phyloP scores from a whole-genome alignment of 2,329 filamentous ascomycete species.

The Aspergillus sp. region DNA sequence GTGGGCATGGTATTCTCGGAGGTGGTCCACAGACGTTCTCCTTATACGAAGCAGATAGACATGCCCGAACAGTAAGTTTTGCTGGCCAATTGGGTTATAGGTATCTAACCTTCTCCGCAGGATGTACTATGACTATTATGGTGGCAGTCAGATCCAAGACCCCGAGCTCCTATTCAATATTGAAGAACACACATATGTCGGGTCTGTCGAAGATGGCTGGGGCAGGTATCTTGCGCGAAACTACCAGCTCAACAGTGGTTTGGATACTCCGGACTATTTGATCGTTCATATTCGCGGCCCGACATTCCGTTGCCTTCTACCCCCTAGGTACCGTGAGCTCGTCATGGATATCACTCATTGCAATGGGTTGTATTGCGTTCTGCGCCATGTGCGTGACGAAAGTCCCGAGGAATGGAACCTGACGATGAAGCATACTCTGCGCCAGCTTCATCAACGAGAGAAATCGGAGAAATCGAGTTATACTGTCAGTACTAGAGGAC shows the following conservation, averaged over 20 bases:
- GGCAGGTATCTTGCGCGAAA: constrained; percentile 11
- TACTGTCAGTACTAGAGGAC: neutral
- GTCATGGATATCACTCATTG: constrained; percentile 5
- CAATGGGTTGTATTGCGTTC: constrained; percentile 12
- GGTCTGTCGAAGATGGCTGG: constrained; percentile 18
- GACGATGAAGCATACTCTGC: constrained; percentile 11
- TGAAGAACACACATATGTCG: constrained; percentile 13
- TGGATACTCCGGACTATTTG: neutral
- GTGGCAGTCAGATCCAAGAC: neutral
- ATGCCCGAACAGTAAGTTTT: constrained; percentile 7
- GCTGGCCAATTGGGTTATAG: neutral
- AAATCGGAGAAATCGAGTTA: too few relatives aligned
- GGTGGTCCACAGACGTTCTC: neutral
- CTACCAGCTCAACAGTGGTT: neutral
- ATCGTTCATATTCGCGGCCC: neutral
- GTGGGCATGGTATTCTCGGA: constrained; percentile 3
- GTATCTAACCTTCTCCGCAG: neutral
- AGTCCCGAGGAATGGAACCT: constrained; percentile 17
- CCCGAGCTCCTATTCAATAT: constrained; percentile 12
- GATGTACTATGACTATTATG: neutral
- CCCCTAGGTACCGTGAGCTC: constrained; percentile 16
- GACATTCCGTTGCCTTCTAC: constrained; percentile 15
- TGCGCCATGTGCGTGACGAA: constrained; percentile 17
- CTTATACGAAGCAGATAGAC: neutral
- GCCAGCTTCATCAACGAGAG: constrained; percentile 9